Percentiles rank a stretch among this genome's conserved stretches.
Evolutionary conservation across 768 basidiomycete genomes (phyloP).

Genomic region (Suillus sp.): DNA sequence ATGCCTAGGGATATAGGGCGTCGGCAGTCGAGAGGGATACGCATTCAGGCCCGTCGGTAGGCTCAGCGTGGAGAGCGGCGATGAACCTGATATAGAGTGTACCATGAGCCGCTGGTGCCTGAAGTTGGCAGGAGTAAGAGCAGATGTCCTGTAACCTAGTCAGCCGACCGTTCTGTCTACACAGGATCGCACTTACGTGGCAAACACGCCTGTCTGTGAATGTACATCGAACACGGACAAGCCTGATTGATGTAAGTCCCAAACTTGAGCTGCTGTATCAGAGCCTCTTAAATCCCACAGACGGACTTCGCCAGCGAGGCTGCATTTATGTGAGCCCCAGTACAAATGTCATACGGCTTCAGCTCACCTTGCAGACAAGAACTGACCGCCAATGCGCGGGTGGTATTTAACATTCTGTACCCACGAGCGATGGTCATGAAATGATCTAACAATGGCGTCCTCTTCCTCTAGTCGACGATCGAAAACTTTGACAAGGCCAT

Average conservation of each 20-base stretch:
- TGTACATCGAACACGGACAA: slow-evolving; percentile 89
- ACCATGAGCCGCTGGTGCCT: slow-evolving; percentile 64
- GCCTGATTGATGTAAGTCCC: slow-evolving; percentile 69
- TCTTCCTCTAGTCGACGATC: slow-evolving; percentile 88
- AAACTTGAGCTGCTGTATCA: slow-evolving; percentile 58
- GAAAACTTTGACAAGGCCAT: slow-evolving; percentile 87
- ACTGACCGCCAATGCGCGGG: slow-evolving; percentile 62
- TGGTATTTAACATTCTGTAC: slow-evolving; percentile 90
- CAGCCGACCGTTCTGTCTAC: slow-evolving; percentile 2
- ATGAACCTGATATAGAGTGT: slow-evolving; percentile 50
- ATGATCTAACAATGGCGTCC: slow-evolving; percentile 78
- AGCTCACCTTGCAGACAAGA: slow-evolving; percentile 83
- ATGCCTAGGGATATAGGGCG: slow-evolving; percentile 59
- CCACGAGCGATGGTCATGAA: slow-evolving; percentile 82
- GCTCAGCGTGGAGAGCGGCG: slow-evolving; percentile 44
- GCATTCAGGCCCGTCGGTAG: slow-evolving; percentile 57
- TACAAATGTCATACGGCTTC: neutral
- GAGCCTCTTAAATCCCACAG: slow-evolving; percentile 85
- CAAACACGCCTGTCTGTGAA: slow-evolving; percentile 78
- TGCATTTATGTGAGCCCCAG: slow-evolving; percentile 32
- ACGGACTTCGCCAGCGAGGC: slow-evolving; percentile 87
- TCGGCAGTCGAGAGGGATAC: slow-evolving; percentile 58
- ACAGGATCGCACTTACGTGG: slow-evolving; percentile 57
- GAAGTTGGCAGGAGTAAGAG: slow-evolving; percentile 61
- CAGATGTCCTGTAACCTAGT: slow-evolving; percentile 49